phyloP scores from a whole-genome alignment of 2,329 filamentous ascomycete genomes.

The Hypoxylon sp. region DNA sequence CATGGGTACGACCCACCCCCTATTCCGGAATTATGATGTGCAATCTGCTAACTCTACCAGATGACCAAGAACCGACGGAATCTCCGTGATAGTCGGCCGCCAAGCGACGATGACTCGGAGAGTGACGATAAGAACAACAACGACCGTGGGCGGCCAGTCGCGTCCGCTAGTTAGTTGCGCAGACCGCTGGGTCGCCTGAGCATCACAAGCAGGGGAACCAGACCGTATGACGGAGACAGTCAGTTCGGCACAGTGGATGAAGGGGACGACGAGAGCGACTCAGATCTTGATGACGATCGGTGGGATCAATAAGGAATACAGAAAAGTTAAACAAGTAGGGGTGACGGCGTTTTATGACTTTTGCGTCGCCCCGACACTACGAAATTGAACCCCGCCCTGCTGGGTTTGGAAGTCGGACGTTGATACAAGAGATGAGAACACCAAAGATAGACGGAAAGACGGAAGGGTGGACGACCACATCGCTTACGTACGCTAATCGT shows the following conservation, averaged over 20 bases:
- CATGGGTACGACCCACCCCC: conserved; percentile 78
- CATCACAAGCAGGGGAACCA: conserved; percentile 2
- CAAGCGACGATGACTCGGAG: conserved; percentile 68
- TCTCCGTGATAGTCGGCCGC: conserved; percentile 63
- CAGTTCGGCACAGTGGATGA: conserved; percentile 35
- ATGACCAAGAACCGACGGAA: conserved; percentile 69
- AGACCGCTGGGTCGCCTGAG: conserved; percentile 37
- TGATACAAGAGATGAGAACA: conserved; percentile 8
- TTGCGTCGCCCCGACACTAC: conserved; percentile 25
- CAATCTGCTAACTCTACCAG: conserved; percentile 54
- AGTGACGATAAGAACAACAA: conserved; percentile 51
- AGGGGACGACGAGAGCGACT: conserved; percentile 28
- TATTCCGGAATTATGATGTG: neutral
- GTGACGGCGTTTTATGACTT: conserved; percentile 32
- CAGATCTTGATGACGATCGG: conserved; percentile 9
- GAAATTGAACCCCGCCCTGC: conserved; percentile 32
- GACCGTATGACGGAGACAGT: conserved; percentile 29
- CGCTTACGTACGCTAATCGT: conserved; percentile 28
- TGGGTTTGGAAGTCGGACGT: conserved; percentile 14
- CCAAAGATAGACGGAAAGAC: conserved; percentile 10
- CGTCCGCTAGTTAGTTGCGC: conserved; percentile 49
- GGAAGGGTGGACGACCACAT: conserved; percentile 19
- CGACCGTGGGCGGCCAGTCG: conserved; percentile 50
- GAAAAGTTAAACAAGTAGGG: conserved; percentile 32
- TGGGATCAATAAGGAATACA: conserved; percentile 32